Conservation (phyloP, 176 grass and related monocot species). For the Oryza rufipogon region DNA sequence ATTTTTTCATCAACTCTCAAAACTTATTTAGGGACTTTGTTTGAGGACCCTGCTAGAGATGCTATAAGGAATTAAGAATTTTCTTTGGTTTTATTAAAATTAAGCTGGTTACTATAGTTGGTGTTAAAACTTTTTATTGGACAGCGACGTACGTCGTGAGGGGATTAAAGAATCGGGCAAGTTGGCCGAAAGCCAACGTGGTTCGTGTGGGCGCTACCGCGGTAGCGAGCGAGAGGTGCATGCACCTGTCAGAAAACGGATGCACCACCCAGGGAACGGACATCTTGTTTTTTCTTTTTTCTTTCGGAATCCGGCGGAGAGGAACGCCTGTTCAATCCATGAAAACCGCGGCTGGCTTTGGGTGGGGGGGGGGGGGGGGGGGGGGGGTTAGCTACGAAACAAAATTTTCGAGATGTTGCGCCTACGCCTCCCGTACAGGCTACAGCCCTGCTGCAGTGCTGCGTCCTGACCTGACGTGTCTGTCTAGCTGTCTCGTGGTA, state of each 20-base stretch:
- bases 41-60: no score
- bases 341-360: background rate
- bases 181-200: slow-evolving; percentile 17
- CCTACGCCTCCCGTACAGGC: background rate
- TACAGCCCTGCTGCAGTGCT: background rate
- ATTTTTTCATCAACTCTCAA: no score
- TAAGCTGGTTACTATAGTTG: background rate
- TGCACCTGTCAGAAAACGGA: background rate
- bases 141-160: background rate
- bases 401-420: background rate
- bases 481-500: background rate
- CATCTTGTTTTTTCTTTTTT: background rate
- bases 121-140: background rate
- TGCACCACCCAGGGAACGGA: background rate
- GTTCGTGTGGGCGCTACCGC: background rate
- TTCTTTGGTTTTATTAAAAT: no score
- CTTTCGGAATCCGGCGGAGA: slow-evolving; percentile 1
- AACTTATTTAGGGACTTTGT: no score
- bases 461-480: background rate
- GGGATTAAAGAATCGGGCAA: slow-evolving; percentile 17
- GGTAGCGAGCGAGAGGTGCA: slow-evolving; percentile 37
- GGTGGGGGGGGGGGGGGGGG: no score
- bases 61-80: no score
- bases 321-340: background rate
- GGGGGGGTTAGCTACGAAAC: background rate